Conservation (phyloP, 352 stramenopile species). For the Pythium vanterpoolii region DNA sequence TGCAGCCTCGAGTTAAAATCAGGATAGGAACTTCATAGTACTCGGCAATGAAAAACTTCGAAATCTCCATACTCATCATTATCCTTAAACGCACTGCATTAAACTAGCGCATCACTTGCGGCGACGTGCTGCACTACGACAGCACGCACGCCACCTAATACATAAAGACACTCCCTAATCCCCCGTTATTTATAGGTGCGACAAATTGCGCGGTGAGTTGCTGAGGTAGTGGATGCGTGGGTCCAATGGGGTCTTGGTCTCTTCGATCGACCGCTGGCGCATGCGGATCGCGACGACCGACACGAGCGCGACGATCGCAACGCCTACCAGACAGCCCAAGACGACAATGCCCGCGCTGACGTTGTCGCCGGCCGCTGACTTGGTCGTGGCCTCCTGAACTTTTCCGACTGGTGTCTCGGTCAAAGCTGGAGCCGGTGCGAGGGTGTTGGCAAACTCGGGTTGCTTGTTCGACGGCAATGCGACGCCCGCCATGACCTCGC, state of each 20-base stretch:
- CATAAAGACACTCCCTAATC: neutral
- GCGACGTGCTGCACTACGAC: neutral
- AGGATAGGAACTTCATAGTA: no score
- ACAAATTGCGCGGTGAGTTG: constrained; percentile 7
- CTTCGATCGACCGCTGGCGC: constrained; percentile 40
- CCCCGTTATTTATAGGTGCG: no score
- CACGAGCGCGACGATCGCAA: constrained; percentile 36
- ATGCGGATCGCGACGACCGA: constrained; percentile 36
- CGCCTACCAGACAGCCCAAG: constrained; percentile 34
- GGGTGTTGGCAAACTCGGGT: constrained; percentile 1
- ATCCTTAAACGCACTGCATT: neutral
- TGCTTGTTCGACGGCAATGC: neutral
- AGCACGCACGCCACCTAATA: neutral
- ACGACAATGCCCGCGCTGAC: constrained; percentile 35
- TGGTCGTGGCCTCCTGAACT: constrained; percentile 26
- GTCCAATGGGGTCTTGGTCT: constrained; percentile 40
- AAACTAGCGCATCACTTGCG: neutral
- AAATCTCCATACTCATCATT: constrained; percentile 4
- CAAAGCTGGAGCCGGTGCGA: constrained; percentile 1
- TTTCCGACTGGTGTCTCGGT: constrained; percentile 8
- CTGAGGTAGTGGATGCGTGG: constrained; percentile 24
- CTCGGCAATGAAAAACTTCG: neutral
- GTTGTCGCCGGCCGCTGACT: constrained; percentile 19
- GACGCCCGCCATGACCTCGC: neutral
- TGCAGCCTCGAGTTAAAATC: no score